Percentiles rank a stretch among this genome's conserved stretches.
These are phyloP conservation scores for Rhizopus sp. DNA, from an alignment of 371 early-diverging fungal genomes.

Conservation along the genomic window DNA sequence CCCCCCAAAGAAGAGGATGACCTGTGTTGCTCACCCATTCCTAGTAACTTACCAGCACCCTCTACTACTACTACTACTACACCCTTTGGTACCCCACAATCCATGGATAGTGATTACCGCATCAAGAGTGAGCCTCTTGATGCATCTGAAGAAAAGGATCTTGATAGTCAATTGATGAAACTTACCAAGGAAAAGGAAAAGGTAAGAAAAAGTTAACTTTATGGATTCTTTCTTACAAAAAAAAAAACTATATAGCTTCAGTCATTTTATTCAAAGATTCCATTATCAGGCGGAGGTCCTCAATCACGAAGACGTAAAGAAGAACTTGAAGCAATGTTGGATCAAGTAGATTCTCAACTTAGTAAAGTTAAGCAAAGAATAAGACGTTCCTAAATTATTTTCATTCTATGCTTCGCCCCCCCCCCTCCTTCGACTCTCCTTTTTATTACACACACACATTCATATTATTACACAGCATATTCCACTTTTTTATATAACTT, in stretches of 20 bases:
- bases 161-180: constrained; percentile 28
- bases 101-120: not conserved
- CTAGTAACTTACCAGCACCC: not conserved
- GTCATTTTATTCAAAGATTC: constrained; percentile 54
- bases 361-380: constrained; percentile 50
- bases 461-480: not conserved
- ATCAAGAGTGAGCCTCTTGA: not conserved
- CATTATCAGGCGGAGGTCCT: constrained; percentile 52
- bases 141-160: constrained; percentile 9
- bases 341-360: constrained; percentile 53
- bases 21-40: not conserved
- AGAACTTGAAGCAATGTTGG: constrained; percentile 55
- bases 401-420: not conserved
- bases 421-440: not conserved
- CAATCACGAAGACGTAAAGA: constrained; percentile 53
- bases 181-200: constrained; percentile 33
- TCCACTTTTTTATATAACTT: not conserved
- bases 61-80: not conserved
- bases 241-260: constrained; percentile 41
- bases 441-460: not conserved
- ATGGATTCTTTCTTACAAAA: not conserved
- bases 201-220: constrained; percentile 6
- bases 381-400: constrained; percentile 20
- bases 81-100: not conserved
- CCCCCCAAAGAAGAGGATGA: constrained; percentile 3